Evolutionary conservation across 2,329 filamentous ascomycete genomes (phyloP), one percentile per base, ranked within the genome.

Genomic region (Fusarium illudens): DNA sequence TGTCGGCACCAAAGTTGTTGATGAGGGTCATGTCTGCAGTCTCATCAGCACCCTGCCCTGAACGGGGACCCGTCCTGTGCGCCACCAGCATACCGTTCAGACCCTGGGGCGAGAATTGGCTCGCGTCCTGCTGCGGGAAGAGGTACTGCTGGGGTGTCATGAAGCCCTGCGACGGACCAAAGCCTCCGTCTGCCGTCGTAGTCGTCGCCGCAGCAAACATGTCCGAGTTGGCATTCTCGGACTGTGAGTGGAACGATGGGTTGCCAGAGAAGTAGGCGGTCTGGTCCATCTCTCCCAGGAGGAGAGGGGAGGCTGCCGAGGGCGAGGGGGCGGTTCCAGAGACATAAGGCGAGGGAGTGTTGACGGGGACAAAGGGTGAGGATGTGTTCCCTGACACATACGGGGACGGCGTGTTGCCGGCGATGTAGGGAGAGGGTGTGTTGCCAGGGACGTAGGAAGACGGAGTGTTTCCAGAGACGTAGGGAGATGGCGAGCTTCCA

Each of bases 291-390:
- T 84, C 79, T 8, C 70, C 71, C 29, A 81, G 67, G 44, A 80
- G 76, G 20, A 83, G 68, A 3, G 83, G 84, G 20, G 84, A 85
- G 36, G 82, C 69, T 37, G 72, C 75, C 27, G 71, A 71, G 39
- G 75, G 75, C 15, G 75, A 78, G 30, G 70, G 70, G 33, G 68
- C 73, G 25, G 73, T 75, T 15, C 68, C 66, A 30, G 59, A 39
- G 37, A 69, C 62, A 50, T 59, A 68, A 5, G 65, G 65, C 9
- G 65, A 68, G 22, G 66, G 54, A 19, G 65, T 68, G 42, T 44
- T 66, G 7, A 37, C 50, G 32, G 57, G 22, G 15, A 49, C 22
- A 22, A 56, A 69, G 10, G 65, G 39, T 2, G 65, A 67, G 30
- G 71, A 70, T 49, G 70, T 75, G 33, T 72, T 74, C 20, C 66